These are phyloP conservation scores for Aegilops longissima DNA, from an alignment of 176 grass and related monocot species.

Conservation along the genomic window DNA sequence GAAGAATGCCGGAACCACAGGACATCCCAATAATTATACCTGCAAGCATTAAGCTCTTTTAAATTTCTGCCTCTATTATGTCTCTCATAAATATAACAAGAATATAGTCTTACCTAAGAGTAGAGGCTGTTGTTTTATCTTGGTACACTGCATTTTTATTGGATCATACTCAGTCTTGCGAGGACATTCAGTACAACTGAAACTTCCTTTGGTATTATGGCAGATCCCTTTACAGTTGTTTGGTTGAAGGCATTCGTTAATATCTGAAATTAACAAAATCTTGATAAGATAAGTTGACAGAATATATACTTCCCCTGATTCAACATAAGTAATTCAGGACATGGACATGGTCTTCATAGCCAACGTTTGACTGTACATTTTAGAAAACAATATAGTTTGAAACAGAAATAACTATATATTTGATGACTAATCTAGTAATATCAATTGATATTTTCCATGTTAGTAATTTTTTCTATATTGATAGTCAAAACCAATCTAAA, in stretches of 20 bases:
- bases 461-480: background rate
- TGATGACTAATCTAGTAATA: background rate
- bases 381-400: background rate
- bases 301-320: background rate
- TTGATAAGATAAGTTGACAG: background rate
- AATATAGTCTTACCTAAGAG: background rate
- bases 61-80: background rate
- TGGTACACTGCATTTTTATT: background rate
- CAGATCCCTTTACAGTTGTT: background rate
- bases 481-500: background rate
- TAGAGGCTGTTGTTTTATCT: background rate
- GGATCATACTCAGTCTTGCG: background rate
- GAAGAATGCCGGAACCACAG: background rate
- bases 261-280: background rate
- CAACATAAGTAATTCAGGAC: background rate
- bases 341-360: background rate
- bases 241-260: background rate
- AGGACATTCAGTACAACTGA: background rate
- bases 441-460: background rate
- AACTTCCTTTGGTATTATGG: background rate
- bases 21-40: background rate
- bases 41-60: background rate
- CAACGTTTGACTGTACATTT: background rate
- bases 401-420: background rate
- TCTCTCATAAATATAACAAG: background rate